A percentile compares a stretch with the other conserved stretches of the same genome.
phyloP scores from a whole-genome alignment of 805 yeast species.

The Metschnikowia lunata region DNA sequence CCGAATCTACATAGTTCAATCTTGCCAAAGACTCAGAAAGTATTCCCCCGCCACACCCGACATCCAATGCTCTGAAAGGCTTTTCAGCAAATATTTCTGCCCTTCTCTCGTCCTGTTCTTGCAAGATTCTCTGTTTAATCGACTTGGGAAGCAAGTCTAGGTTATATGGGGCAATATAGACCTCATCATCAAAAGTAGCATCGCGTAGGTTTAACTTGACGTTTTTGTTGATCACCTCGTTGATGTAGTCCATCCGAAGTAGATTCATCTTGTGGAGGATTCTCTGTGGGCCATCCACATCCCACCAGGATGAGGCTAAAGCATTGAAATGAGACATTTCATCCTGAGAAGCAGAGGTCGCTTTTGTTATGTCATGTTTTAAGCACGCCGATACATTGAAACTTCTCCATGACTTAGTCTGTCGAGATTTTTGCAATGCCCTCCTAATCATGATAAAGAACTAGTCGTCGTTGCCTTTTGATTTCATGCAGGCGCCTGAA shows the following conservation, averaged over 20 bases:
- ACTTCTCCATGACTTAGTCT: constrained; percentile 2
- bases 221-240: constrained; percentile 48
- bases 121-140: constrained; percentile 43
- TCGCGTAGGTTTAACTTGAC: constrained; percentile 36
- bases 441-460: constrained; percentile 6
- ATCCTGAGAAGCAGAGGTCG: constrained; percentile 45
- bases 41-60: constrained; percentile 99
- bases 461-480: constrained; percentile 1
- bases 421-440: constrained; percentile 3
- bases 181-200: constrained; percentile 35
- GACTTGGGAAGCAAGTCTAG: constrained; percentile 59
- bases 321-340: constrained; percentile 81
- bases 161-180: constrained; percentile 77
- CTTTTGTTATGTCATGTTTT: constrained; percentile 8
- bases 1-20: constrained; percentile 54
- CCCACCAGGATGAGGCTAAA: constrained; percentile 98
- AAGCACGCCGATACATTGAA: constrained; percentile 3
- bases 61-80: constrained; percentile 62
- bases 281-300: constrained; percentile 85
- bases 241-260: constrained; percentile 81
- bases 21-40: constrained; percentile 84
- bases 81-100: constrained; percentile 31
- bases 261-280: constrained; percentile 93
- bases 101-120: constrained; percentile 48
- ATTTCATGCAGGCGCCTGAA: constrained; percentile 6